Conservation (phyloP, 176 grass and related monocot species). For the Avena eriantha region DNA sequence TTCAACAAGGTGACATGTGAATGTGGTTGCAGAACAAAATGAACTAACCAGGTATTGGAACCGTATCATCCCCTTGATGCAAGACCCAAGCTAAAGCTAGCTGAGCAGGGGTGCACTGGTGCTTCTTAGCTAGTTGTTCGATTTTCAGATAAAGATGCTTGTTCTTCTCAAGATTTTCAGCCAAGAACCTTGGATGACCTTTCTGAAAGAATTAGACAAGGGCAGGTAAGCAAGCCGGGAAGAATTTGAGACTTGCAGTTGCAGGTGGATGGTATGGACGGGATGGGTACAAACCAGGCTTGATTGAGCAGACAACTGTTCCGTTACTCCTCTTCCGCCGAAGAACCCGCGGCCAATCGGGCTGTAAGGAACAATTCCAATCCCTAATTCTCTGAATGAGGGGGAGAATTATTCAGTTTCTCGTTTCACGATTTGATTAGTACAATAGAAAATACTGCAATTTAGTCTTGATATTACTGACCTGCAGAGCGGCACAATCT, state of each 20-base stretch:
- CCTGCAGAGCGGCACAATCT: too few species aligned
- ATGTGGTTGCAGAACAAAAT: background rate
- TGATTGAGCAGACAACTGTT: conserved; percentile 53
- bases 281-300: conserved; percentile 48
- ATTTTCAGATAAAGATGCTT: conserved; percentile 58
- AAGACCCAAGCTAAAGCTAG: conserved; percentile 80
- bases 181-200: conserved; percentile 53
- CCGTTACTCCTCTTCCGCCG: conserved; percentile 58
- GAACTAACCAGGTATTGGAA: conserved; percentile 72
- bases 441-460: too few species aligned
- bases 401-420: background rate
- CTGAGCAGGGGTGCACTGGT: conserved; percentile 64
- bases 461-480: too few species aligned
- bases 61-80: conserved; percentile 74
- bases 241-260: background rate
- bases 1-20: background rate
- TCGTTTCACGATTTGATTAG: background rate
- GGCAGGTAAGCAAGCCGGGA: background rate
- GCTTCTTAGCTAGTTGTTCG: conserved; percentile 56
- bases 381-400: conserved; percentile 65
- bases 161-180: conserved; percentile 77
- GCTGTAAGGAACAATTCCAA: conserved; percentile 87
- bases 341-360: conserved; percentile 78
- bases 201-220: conserved; percentile 30
- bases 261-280: background rate